Conservation (phyloP, 1,284 basidiomycete genomes). For the Leccinum insolens region DNA sequence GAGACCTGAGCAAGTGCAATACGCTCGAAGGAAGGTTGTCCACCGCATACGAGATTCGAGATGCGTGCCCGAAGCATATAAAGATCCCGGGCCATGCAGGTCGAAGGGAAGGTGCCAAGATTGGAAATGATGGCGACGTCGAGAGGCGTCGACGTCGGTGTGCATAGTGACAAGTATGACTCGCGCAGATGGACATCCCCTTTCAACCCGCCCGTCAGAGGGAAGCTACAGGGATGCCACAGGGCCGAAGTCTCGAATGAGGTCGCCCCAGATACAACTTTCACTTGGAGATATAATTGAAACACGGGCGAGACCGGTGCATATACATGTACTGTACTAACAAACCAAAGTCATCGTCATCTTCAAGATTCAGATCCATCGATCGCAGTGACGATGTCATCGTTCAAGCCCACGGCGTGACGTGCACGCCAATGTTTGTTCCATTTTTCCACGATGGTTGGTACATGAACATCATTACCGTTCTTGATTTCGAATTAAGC, state of each 20-base stretch:
- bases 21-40: constrained; percentile 23
- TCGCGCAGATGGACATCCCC: not conserved
- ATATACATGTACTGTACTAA: not conserved
- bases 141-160: not conserved
- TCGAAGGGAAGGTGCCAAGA: not conserved
- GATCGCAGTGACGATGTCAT: too few species aligned
- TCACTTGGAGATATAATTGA: not conserved
- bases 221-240: not conserved
- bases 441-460: too few species aligned
- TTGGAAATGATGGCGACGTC: not conserved
- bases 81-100: not conserved
- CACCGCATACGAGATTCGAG: constrained; percentile 28
- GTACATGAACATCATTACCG: too few species aligned
- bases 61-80: constrained; percentile 24
- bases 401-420: too few species aligned
- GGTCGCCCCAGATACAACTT: not conserved
- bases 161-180: not conserved
- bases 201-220: too few species aligned
- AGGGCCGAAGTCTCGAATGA: not conserved
- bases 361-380: too few species aligned
- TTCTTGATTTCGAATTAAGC: too few species aligned
- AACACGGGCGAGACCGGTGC: not conserved
- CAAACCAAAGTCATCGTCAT: too few species aligned
- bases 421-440: too few species aligned
- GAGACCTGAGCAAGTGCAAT: constrained; percentile 24